phyloP scores from a whole-genome alignment of 2,329 filamentous ascomycete genomes.

The Pochonia chlamydosporia region DNA sequence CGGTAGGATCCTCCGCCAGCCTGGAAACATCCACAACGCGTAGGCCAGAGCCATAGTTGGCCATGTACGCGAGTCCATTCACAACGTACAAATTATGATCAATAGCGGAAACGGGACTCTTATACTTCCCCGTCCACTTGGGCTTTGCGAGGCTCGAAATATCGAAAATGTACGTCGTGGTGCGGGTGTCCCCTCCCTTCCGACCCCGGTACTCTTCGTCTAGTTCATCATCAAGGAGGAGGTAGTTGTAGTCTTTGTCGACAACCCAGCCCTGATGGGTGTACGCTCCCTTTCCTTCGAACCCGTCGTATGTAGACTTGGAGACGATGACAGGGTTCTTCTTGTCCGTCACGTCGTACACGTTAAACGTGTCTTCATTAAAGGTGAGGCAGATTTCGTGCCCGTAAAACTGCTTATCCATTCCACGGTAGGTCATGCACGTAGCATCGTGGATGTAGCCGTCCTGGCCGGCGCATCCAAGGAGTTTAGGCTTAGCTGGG shows the following conservation, averaged over 20 bases:
- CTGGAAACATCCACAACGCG: constrained; percentile 28
- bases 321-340: constrained; percentile 38
- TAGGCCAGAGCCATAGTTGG: constrained; percentile 43
- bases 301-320: constrained; percentile 44
- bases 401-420: constrained; percentile 32
- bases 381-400: constrained; percentile 47
- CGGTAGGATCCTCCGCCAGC: constrained; percentile 29
- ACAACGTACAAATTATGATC: constrained; percentile 42
- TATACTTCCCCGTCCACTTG: constrained; percentile 32
- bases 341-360: constrained; percentile 40
- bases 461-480: constrained; percentile 42
- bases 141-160: constrained; percentile 34
- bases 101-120: constrained; percentile 29
- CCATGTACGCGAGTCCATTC: constrained; percentile 36
- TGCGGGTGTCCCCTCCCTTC: constrained; percentile 30
- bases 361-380: constrained; percentile 43
- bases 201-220: constrained; percentile 40
- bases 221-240: constrained; percentile 46
- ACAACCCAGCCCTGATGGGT: constrained; percentile 52
- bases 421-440: constrained; percentile 46
- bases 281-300: constrained; percentile 33
- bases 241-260: constrained; percentile 34
- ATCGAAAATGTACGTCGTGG: constrained; percentile 46
- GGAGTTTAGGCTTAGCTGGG: constrained; percentile 41
- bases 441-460: constrained; percentile 49